Conservation (phyloP, 2,329 filamentous ascomycete genomes). For the Stagonosporopsis cucurbitacearum region DNA sequence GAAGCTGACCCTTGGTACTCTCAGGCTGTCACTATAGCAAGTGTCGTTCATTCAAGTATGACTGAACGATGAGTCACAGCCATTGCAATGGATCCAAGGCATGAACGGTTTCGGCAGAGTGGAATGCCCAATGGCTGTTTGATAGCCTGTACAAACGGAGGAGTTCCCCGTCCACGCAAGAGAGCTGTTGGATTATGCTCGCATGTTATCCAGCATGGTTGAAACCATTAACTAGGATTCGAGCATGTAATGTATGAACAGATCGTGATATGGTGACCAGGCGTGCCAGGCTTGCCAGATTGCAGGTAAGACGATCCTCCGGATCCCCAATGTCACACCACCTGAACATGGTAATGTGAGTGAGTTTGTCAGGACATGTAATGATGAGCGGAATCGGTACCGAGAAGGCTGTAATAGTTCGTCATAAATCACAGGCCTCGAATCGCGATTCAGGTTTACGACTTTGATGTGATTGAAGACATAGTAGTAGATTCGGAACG, state of each 20-base stretch:
- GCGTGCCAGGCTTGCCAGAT: not conserved
- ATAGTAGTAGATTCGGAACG: not conserved
- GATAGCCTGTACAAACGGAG: not conserved
- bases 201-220: not conserved
- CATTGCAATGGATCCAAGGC: not conserved
- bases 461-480: not conserved
- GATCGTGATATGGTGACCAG: not conserved
- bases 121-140: not conserved
- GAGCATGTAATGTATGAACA: not conserved
- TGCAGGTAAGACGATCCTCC: not conserved
- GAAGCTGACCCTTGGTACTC: not conserved
- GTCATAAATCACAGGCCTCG: not conserved
- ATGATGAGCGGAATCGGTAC: not conserved
- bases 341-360: not conserved
- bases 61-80: not conserved
- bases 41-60: not conserved
- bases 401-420: not conserved
- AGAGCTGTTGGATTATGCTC: not conserved
- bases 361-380: not conserved
- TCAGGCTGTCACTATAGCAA: not conserved
- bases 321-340: not conserved
- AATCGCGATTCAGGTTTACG: not conserved
- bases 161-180: not conserved
- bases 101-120: not conserved
- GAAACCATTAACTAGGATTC: not conserved